Conservation (phyloP, 495 filamentous ascomycete species). For the Podospora sp. region DNA sequence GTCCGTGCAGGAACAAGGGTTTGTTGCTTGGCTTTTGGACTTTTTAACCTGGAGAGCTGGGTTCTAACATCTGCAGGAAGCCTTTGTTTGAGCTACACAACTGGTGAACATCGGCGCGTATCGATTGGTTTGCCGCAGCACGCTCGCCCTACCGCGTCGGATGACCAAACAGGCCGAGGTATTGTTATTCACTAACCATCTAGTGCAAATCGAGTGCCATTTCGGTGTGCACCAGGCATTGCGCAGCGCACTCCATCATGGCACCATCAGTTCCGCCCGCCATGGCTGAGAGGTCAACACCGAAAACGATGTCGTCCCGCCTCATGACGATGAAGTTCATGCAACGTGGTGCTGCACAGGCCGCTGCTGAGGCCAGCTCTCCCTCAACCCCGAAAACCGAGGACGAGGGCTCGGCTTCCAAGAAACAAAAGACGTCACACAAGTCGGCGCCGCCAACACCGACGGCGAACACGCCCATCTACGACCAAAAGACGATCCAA, state of each 20-base stretch:
- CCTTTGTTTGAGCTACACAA: neutral
- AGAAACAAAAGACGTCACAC: slow-evolving; percentile 54
- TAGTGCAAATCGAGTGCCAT: neutral
- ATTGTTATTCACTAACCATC: neutral
- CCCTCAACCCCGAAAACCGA: slow-evolving; percentile 45
- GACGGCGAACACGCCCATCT: slow-evolving; percentile 29
- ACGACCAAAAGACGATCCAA: slow-evolving; percentile 57
- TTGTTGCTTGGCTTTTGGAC: neutral
- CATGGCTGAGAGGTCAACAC: slow-evolving; percentile 44
- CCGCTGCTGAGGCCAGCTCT: slow-evolving; percentile 45
- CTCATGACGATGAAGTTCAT: slow-evolving; percentile 99
- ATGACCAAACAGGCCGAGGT: neutral
- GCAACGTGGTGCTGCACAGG: slow-evolving; percentile 74
- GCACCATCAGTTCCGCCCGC: slow-evolving; percentile 25
- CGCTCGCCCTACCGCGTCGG: neutral
- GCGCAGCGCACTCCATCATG: slow-evolving; percentile 21
- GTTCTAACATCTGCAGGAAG: neutral
- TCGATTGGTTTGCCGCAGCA: neutral
- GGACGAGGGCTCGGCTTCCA: slow-evolving; percentile 45
- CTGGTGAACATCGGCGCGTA: neutral
- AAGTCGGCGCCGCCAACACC: slow-evolving; percentile 22
- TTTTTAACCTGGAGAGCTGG: neutral
- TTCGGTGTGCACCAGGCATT: neutral
- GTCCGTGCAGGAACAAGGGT: slow-evolving; percentile 15
- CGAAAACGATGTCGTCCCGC: slow-evolving; percentile 84